These are phyloP conservation scores for Blastomyces gilchristii DNA, from an alignment of 2,329 filamentous ascomycete genomes.

Conservation along the genomic window DNA sequence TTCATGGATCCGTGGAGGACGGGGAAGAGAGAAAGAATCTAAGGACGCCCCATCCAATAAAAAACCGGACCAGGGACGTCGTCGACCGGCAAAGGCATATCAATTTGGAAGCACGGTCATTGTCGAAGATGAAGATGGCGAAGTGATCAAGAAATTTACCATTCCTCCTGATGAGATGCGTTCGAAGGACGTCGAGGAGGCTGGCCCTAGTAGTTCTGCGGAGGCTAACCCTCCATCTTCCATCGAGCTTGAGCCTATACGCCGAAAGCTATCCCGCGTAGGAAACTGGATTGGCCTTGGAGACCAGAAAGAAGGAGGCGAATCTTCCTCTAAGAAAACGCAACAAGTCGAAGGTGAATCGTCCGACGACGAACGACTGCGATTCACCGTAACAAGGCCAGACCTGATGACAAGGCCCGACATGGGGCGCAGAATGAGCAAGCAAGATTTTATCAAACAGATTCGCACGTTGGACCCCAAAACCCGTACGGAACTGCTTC, in stretches of 20 bases:
- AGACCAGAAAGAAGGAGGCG: slow-evolving; percentile 22
- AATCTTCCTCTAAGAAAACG: slow-evolving; percentile 23
- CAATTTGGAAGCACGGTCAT: slow-evolving; percentile 63
- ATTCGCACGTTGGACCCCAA: slow-evolving; percentile 52
- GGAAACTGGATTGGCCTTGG: slow-evolving; percentile 48
- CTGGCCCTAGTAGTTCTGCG: slow-evolving; percentile 19
- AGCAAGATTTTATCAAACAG: slow-evolving; percentile 53
- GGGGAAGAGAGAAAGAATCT: slow-evolving; percentile 25
- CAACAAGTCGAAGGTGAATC: slow-evolving; percentile 21
- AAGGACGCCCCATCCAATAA: slow-evolving; percentile 16
- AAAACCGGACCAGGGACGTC: slow-evolving; percentile 26
- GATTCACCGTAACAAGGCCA: slow-evolving; percentile 49
- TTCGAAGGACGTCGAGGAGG: slow-evolving; percentile 13
- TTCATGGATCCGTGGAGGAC: slow-evolving; percentile 37
- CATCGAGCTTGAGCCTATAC: slow-evolving; percentile 32
- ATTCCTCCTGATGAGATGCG: slow-evolving; percentile 38
- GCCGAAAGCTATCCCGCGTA: slow-evolving; percentile 48
- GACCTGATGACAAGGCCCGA: slow-evolving; percentile 28
- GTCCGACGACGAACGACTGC: slow-evolving; percentile 40
- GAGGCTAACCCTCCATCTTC: slow-evolving; percentile 24
- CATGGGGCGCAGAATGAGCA: slow-evolving; percentile 52
- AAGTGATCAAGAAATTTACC: slow-evolving; percentile 59
- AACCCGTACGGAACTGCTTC: slow-evolving; percentile 39
- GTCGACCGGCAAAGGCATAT: slow-evolving; percentile 54
- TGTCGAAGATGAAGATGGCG: slow-evolving; percentile 57